These are phyloP conservation scores for Calonectria honghensis DNA, from an alignment of 2,329 filamentous ascomycete species.

Conservation along the genomic window DNA sequence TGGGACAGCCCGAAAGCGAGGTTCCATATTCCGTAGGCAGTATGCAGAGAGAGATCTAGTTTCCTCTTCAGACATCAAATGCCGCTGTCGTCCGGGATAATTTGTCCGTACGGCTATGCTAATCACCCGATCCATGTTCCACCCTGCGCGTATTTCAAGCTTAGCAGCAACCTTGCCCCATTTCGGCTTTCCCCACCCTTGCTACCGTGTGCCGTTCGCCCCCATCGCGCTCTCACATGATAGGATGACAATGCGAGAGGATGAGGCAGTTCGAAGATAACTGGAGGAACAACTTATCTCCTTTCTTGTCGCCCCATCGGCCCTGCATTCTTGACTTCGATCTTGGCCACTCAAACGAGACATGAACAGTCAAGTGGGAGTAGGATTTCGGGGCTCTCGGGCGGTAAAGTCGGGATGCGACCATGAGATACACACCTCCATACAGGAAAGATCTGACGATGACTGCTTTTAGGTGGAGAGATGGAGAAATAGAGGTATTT, in stretches of 20 bases:
- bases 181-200: background rate
- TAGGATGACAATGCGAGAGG: background rate
- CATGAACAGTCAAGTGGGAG: background rate
- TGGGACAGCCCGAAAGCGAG: background rate
- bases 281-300: background rate
- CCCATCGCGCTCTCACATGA: background rate
- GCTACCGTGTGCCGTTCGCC: background rate
- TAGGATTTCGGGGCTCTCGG: background rate
- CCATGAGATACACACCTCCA: background rate
- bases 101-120: conserved; percentile 1
- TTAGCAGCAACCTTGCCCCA: background rate
- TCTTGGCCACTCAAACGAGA: background rate
- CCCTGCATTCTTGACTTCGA: background rate
- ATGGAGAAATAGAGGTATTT: background rate
- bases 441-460: background rate
- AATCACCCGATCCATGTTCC: background rate
- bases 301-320: background rate
- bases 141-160: conserved; percentile 2
- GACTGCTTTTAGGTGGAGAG: background rate
- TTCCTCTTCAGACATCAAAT: background rate
- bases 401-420: background rate
- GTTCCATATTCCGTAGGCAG: background rate
- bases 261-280: background rate
- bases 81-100: background rate
- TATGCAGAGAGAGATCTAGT: background rate